Base-by-base conservation (phyloP, 208 protist genomes). In the Leishmania aethiopica region DNA sequence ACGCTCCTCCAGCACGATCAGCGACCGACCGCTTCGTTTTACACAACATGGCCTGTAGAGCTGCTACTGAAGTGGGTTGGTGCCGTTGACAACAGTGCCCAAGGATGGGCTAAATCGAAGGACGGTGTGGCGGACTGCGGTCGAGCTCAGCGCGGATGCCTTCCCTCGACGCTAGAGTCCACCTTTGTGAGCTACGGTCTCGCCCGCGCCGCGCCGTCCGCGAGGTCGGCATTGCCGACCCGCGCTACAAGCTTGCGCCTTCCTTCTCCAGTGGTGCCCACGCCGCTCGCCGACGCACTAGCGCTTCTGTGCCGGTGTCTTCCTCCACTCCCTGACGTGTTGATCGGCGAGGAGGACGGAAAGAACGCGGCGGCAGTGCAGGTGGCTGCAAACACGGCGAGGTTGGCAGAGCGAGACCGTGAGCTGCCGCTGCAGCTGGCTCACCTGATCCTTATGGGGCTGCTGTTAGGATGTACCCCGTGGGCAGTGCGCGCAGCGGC, bases 391-490 rank as follows among this genome's bases (percentile, higher is more conserved):
- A 25, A 28, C 51, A 62, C 35, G 73, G 10, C 45, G n/a, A 40
- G 32, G 51, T 32, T 17, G 53, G 57, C 28, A 22, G 75, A 78
- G 49, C 75, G 77, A 17, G 86, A 75, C 25, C 84, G 81, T 53
- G 72, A 86, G 47, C 78, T 97, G 8, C 89, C 88, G 17, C 72
- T 97, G 83, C 91, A 97, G 81, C 84, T 97, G 19, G 86, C 84
- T 28, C 94, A 94, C 83, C 81, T 97, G 28, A 84, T 97, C n/a
- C 82, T 93, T 40, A 89, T 88, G 45, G 92, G 92, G 3, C 81
- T 86, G 22, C 64, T 94, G 76, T 78, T 91, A 19, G 80, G 88
- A 45, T 94, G 90, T 72, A 67, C 75, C 10, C 57, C 53, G 2
- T 78, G 70, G 66, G 78, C 81, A 7, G 78, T 81, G 37, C 76